These are phyloP conservation scores for Aspergillus versicolor DNA, from an alignment of 2,329 filamentous ascomycete species.

Conservation along the genomic window DNA sequence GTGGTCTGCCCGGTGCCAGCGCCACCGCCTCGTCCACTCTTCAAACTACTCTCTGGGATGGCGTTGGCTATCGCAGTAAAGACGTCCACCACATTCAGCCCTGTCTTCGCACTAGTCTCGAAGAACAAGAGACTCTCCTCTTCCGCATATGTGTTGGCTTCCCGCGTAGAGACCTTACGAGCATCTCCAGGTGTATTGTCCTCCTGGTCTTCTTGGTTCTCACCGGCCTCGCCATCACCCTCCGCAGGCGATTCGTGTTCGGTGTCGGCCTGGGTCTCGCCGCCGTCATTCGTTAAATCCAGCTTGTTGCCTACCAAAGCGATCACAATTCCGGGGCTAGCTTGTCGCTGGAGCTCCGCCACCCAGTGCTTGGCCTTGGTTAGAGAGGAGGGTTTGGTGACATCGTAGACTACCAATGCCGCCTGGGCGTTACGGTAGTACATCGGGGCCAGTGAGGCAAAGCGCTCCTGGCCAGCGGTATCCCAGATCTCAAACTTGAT, in stretches of 20 bases:
- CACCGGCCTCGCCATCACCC: conserved; percentile 46
- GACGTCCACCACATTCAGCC: conserved; percentile 89
- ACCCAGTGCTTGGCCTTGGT: conserved; percentile 99
- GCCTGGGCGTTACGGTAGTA: conserved; percentile 99
- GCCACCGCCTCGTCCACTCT: conserved; percentile 75
- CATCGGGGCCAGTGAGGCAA: conserved; percentile 95
- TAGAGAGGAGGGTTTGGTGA: conserved; percentile 93
- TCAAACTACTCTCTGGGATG: conserved; percentile 94
- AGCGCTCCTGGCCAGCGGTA: conserved; percentile 95
- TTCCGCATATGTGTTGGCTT: conserved; percentile 90
- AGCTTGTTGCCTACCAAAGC: conserved; percentile 96
- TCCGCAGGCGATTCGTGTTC: conserved; percentile 37
- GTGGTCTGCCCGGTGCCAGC: conserved; percentile 56
- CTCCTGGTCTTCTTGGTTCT: conserved; percentile 55
- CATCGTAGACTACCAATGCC: conserved; percentile 95
- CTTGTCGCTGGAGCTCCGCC: conserved; percentile 92
- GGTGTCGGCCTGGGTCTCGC: conserved; percentile 39
- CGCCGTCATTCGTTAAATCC: conserved; percentile 68
- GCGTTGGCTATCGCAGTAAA: conserved; percentile 98
- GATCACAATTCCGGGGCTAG: conserved; percentile 93
- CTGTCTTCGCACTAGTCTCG: conserved; percentile 96
- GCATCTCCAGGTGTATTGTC: conserved; percentile 69
- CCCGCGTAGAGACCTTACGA: conserved; percentile 83
- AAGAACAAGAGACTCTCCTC: conserved; percentile 95
- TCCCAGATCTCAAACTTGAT: conserved; percentile 89